A percentile compares a stretch with the other conserved stretches of the same genome.
phyloP scores from a whole-genome alignment of 2,329 filamentous ascomycete species.

The Tetracladium maxilliforme region DNA sequence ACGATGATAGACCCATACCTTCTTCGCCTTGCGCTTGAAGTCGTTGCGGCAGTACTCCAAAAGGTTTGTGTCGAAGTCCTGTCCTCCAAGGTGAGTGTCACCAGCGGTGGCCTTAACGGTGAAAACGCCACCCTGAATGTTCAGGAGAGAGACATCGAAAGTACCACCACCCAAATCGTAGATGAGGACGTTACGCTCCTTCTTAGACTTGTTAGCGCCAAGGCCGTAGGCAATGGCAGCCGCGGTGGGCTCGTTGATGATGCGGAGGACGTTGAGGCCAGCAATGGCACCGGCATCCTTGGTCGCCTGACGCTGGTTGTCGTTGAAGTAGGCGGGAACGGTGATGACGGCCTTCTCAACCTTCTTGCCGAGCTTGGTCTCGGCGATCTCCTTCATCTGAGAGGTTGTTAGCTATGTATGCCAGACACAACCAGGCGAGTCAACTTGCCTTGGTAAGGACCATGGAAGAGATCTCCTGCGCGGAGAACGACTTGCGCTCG shows the following conservation, averaged over 20 bases:
- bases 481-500: constrained; percentile 90
- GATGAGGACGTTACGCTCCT: constrained; percentile 98
- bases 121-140: constrained; percentile 99
- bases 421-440: neutral
- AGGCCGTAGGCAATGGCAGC: constrained; percentile 98
- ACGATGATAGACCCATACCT: no score
- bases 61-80: constrained; percentile 93
- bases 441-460: constrained; percentile 78
- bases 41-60: constrained; percentile 96
- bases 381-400: constrained; percentile 98
- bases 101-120: constrained; percentile 96
- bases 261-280: constrained; percentile 96
- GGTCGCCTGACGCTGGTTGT: constrained; percentile 98
- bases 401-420: constrained; percentile 1
- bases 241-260: constrained; percentile 99
- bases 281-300: constrained; percentile 98
- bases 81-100: constrained; percentile 91
- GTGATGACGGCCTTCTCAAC: constrained; percentile 99
- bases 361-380: constrained; percentile 96
- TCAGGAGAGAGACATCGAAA: constrained; percentile 98
- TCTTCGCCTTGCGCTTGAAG: constrained; percentile 70
- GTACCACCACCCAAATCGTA: constrained; percentile 99
- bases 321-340: constrained; percentile 99
- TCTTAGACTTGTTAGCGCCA: constrained; percentile 83
- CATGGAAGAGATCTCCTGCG: constrained; percentile 99